phyloP scores from a whole-genome alignment of 495 filamentous ascomycete species.

The Podospora pseudocomata region DNA sequence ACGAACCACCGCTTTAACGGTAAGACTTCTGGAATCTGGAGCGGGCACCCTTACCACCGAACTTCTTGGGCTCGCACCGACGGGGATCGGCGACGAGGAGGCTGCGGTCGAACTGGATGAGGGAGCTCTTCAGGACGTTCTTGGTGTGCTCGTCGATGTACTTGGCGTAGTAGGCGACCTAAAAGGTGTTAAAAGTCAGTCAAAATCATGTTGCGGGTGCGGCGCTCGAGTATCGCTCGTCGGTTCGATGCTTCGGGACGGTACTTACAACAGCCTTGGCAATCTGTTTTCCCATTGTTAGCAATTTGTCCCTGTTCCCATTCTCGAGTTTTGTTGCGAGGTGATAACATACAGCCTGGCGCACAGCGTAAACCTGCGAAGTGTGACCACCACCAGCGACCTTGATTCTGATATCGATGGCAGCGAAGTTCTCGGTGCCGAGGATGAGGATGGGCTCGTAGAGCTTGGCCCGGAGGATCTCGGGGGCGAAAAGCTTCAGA shows the following conservation, averaged over 20 bases:
- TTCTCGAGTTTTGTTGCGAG: too few species aligned
- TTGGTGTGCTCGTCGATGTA: conserved; percentile 99
- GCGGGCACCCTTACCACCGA: conserved; percentile 87
- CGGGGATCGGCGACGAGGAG: conserved; percentile 97
- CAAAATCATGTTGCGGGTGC: conserved; percentile 5
- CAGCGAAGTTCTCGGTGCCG: conserved; percentile 86
- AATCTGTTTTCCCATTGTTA: conserved; percentile 50
- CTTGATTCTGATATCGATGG: conserved; percentile 91
- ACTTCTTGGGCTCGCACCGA: conserved; percentile 91
- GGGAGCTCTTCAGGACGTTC: conserved; percentile 94
- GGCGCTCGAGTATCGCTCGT: conserved; percentile 3
- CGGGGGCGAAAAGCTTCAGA: conserved; percentile 85
- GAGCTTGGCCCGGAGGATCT: conserved; percentile 93
- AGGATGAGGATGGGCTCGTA: conserved; percentile 98
- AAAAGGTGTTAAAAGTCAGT: conserved; percentile 18
- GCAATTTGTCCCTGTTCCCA: conserved; percentile 5
- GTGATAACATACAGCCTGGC: conserved; percentile 63
- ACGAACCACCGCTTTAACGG: conserved; percentile 50
- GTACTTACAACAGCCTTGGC: conserved; percentile 59
- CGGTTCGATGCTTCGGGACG: conserved; percentile 10
- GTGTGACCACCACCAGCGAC: conserved; percentile 96
- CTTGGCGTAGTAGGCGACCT: conserved; percentile 98
- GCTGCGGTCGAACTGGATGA: conserved; percentile 92
- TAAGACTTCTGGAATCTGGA: conserved; percentile 91
- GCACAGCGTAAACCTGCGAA: conserved; percentile 97